These are phyloP conservation scores for Aureobasidium sp. DNA, from an alignment of 2,329 filamentous ascomycete genomes.

Conservation along the genomic window DNA sequence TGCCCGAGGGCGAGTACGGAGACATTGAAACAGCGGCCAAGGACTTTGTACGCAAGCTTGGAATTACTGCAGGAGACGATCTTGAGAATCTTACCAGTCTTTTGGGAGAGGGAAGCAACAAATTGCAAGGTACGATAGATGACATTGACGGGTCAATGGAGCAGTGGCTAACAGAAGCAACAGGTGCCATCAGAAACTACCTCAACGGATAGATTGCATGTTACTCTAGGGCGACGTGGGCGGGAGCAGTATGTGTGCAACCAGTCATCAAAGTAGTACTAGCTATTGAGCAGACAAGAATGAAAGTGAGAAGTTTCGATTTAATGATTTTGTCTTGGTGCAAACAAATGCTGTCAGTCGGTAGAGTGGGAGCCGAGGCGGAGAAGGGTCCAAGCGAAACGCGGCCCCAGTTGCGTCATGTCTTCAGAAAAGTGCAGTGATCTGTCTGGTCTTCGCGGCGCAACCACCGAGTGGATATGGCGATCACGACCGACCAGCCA, in stretches of 20 bases:
- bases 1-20: constrained; percentile 64
- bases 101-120: constrained; percentile 76
- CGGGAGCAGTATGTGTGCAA: neutral
- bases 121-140: constrained; percentile 59
- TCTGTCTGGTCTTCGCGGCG: neutral
- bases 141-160: too few species aligned
- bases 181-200: constrained; percentile 30
- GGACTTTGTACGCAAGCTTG: constrained; percentile 92
- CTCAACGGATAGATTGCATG: constrained; percentile 24
- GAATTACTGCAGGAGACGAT: constrained; percentile 91
- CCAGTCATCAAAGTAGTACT: neutral
- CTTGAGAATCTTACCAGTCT: constrained; percentile 80
- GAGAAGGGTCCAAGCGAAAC: neutral
- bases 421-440: neutral
- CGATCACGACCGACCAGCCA: neutral
- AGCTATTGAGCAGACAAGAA: neutral
- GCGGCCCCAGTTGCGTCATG: neutral
- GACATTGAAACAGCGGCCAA: constrained; percentile 90
- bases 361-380: neutral
- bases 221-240: neutral
- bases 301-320: neutral
- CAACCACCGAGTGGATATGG: neutral
- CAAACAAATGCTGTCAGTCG: neutral
- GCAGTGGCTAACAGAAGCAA: neutral
- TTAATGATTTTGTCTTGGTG: neutral